phyloP scores from a whole-genome alignment of 75 land plant species.

The Cryptomeria japonica region DNA sequence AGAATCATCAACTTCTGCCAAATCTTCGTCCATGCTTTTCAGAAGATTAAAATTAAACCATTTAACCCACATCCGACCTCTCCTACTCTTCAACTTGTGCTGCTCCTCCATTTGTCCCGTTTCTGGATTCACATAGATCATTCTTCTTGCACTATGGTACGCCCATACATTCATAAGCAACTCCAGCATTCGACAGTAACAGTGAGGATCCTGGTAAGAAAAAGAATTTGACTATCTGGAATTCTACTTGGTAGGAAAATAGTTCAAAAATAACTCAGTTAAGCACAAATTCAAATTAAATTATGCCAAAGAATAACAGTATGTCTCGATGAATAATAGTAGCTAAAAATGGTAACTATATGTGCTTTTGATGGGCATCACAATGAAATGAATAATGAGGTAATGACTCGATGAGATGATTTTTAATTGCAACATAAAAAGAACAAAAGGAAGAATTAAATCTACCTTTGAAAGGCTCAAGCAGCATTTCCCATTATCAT shows the following conservation, averaged over 20 bases:
- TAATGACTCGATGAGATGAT: too few relatives aligned
- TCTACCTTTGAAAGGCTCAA: constrained; percentile 65
- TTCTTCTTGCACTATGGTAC: constrained; percentile 88
- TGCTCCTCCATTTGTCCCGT: constrained; percentile 85
- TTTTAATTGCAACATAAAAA: neutral
- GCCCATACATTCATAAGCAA: constrained; percentile 94
- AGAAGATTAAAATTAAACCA: constrained; percentile 70
- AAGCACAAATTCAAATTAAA: constrained; percentile 3
- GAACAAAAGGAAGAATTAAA: neutral
- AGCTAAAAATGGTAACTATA: neutral
- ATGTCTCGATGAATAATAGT: neutral
- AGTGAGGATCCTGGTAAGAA: constrained; percentile 74
- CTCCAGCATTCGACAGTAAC: constrained; percentile 92
- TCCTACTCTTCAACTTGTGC: constrained; percentile 61
- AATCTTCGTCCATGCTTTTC: constrained; percentile 95
- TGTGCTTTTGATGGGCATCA: neutral
- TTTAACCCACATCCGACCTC: constrained; percentile 77
- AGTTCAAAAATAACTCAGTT: neutral
- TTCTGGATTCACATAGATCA: constrained; percentile 79
- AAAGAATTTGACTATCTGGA: neutral
- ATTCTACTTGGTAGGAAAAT: neutral
- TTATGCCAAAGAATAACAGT: neutral
- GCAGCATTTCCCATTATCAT: constrained; percentile 55
- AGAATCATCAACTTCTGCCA: constrained; percentile 85
- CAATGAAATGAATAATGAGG: neutral